Evolutionary conservation across 1,284 basidiomycete species (phyloP).

Genomic region (Microbotryum lychnidis-dioicae): DNA sequence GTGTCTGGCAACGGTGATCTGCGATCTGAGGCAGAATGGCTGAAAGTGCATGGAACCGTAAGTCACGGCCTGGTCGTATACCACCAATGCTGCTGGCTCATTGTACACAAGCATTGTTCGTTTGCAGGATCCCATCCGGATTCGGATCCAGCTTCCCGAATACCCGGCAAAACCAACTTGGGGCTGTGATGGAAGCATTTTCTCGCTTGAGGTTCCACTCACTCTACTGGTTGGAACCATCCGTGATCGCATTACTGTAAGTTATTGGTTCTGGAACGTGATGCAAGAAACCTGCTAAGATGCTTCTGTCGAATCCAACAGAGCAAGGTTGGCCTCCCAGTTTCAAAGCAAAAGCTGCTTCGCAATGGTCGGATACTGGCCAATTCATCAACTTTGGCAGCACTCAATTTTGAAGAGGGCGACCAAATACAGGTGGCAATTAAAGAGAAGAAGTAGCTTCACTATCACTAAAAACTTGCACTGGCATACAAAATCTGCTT

Average conservation of each 20-base stretch:
- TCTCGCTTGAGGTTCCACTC: slow-evolving; percentile 72
- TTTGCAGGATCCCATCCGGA: slow-evolving; percentile 64
- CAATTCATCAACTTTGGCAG: slow-evolving; percentile 71
- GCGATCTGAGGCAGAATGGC: slow-evolving; percentile 77
- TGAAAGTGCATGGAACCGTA: slow-evolving; percentile 61
- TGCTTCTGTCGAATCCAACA: neutral
- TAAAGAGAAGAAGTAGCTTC: slow-evolving; percentile 58
- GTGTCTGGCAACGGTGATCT: slow-evolving; percentile 69
- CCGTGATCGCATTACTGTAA: slow-evolving; percentile 74
- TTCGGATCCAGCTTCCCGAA: slow-evolving; percentile 68
- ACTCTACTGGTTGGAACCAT: slow-evolving; percentile 73
- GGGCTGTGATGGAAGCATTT: slow-evolving; percentile 72
- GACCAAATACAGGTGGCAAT: slow-evolving; percentile 67
- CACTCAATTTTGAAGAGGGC: slow-evolving; percentile 80
- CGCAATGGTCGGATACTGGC: slow-evolving; percentile 69
- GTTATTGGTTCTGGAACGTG: slow-evolving; percentile 46
- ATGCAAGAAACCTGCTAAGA: neutral
- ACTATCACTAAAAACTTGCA: neutral
- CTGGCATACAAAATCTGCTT: too few relatives aligned
- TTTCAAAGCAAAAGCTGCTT: slow-evolving; percentile 29
- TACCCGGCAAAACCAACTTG: slow-evolving; percentile 77
- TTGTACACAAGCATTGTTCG: slow-evolving; percentile 7
- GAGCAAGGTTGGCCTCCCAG: slow-evolving; percentile 24
- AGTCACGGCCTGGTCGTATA: slow-evolving; percentile 42
- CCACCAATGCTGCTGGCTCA: neutral